Evolutionary conservation across 345 rosid species (phyloP), one percentile per base, ranked within the genome.

Genomic region (Salix arbutifolia): DNA sequence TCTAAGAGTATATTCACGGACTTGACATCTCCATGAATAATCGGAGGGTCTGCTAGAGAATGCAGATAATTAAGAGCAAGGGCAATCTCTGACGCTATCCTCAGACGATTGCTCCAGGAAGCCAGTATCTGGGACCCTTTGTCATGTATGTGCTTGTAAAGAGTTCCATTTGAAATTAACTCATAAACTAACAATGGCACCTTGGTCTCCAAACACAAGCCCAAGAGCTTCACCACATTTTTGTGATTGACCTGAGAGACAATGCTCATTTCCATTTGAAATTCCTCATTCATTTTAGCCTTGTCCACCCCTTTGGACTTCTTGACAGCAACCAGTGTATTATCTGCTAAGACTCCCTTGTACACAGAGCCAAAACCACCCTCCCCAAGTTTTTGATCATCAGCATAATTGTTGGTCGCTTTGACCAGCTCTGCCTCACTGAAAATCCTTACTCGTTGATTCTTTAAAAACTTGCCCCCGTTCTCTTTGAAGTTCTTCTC

Each of bases 11-110:
- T 81, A 81, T 84, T 79, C 26, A 35, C 23, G 9, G 83, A 72
- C 78, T 82, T 85, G 38, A 85, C 37, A 65, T 82, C 85, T 26
- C 85, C 81, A 6, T 85, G 87, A 25, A 85, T 85, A 31, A 82
- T 77, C 4, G 87, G 80, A 18, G 87, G 85, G 70, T 69, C 26
- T 35, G 85, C 85, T 30, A 82, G 33, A 62, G 81, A 82, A 61
- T 85, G 86, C 31, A 81, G 19, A 58, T 83, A 83, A 19, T 74
- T 77, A 25, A 83, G 79, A 12, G 86, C 86, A 26, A 56, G 74
- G 0, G 84, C 83, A 21, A 56, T 76, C 65, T 84, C 86, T 25
- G 78, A 61, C 0, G 78, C 84, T 0, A 84, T 72, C 44, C 70
- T 72, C 4, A 80, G 77, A 6, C 76, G 75, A 30, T 30, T 78